Evolutionary conservation across 2,329 filamentous ascomycete species (phyloP), one percentile per base, ranked within the genome.

Genomic region (Trichoderma citrinoviride): DNA sequence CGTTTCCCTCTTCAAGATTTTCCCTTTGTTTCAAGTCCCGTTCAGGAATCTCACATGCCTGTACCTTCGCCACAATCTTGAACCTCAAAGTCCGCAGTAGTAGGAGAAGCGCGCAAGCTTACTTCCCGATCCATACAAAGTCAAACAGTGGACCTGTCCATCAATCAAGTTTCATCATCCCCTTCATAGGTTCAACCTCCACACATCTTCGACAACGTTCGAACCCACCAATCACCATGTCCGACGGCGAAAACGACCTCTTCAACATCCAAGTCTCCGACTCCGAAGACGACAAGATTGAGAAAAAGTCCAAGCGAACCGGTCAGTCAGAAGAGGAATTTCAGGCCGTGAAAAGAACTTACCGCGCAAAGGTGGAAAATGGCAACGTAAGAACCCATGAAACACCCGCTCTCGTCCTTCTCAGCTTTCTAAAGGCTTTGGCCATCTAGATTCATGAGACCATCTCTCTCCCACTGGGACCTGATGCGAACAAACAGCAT

Each of bases 271-370:
- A 67, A 27, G 27, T 76, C 44, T 73, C 71, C 19, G 72, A 77
- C 56, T 72, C 71, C 7, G 76, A 79, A 21, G 73, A 76, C 21
- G 73, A 71, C 17, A 70, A 72, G 7, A 56, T 64, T 23, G 72
- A 74, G 47, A 73, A 74, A 40, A 72, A 73, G 29, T 71, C 71
- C 40, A 71, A 73, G 56, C 74, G 79, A 17, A 80, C 76, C 10
- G 73, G 70, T 19, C 83, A 85, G 71, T 79, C 83, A 0, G 82
- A 85, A 66, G 79, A 78, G 17, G 79, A 79, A 1, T 86, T 84
- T 68, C 78, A 79, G 67, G 75, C 73, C 5, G 75, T 86, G 3
- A 80, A 79, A 71, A 72, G 70, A 5, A 73, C 70, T 1, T 87
- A 86, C 65, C 69, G 68, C 17, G 76, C 76, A 23, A 85, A 83